Evolutionary conservation across 2,329 filamentous ascomycete genomes (phyloP).

Genomic region (Fusarium longipes): DNA sequence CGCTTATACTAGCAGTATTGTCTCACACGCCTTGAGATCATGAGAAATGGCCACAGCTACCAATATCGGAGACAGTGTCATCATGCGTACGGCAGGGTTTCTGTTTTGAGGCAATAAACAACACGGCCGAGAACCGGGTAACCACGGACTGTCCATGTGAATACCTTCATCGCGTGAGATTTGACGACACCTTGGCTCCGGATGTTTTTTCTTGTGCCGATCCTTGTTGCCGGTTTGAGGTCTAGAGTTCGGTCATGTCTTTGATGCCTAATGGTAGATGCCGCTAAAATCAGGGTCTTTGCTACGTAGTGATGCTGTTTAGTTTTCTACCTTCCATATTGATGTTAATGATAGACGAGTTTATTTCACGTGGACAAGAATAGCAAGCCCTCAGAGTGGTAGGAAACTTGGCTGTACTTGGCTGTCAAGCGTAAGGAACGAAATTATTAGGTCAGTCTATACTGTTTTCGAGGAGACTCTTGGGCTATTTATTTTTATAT

Average conservation of each 20-base stretch:
- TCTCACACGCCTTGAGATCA: constrained; percentile 33
- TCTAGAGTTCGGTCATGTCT: background rate
- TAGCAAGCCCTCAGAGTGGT: background rate
- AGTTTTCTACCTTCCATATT: constrained; percentile 8
- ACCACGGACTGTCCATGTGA: constrained; percentile 33
- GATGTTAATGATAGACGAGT: background rate
- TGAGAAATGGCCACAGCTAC: constrained; percentile 5
- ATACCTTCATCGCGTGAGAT: constrained; percentile 42
- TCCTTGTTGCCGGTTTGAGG: constrained; percentile 1
- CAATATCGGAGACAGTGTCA: constrained; percentile 7
- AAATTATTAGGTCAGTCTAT: too few relatives aligned
- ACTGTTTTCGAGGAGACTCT: too few relatives aligned
- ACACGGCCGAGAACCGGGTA: background rate
- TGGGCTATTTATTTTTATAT: background rate
- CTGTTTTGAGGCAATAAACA: constrained; percentile 21
- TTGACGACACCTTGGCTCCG: constrained; percentile 22
- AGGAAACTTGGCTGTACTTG: too few relatives aligned
- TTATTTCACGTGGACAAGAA: background rate
- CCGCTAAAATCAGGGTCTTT: constrained; percentile 11
- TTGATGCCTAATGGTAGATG: constrained; percentile 5
- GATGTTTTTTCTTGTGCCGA: constrained; percentile 12
- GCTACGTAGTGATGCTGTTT: background rate
- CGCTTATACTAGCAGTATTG: background rate
- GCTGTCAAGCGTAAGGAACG: too few relatives aligned
- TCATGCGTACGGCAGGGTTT: constrained; percentile 11